Evolutionary conservation across 2,329 filamentous ascomycete species (phyloP).

Genomic region (Colletotrichum liaoningense): DNA sequence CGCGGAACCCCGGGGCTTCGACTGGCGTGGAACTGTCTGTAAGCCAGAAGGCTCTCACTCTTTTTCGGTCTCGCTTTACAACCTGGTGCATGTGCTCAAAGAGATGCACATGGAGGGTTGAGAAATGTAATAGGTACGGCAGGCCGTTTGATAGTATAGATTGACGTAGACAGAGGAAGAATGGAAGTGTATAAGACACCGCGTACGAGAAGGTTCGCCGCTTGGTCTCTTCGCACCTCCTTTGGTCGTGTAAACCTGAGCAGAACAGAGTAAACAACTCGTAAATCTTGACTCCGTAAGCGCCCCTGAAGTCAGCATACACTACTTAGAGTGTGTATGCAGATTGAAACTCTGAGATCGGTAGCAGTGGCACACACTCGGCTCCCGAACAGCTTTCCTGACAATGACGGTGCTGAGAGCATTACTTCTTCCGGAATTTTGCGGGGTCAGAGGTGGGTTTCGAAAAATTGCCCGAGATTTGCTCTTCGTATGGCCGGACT

Average conservation of each 20-base stretch:
- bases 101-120: neutral
- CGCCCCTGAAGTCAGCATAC: constrained; percentile 18
- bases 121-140: neutral
- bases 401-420: neutral
- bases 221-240: neutral
- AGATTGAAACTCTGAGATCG: constrained; percentile 6
- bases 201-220: neutral
- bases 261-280: neutral
- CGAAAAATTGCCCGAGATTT: constrained; percentile 26
- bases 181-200: neutral
- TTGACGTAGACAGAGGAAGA: neutral
- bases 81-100: neutral
- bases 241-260: neutral
- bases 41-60: neutral
- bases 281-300: neutral
- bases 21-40: neutral
- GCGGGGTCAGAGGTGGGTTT: constrained; percentile 1
- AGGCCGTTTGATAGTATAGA: neutral
- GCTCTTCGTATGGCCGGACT: constrained; percentile 19
- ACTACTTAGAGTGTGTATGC: neutral
- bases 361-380: neutral
- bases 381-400: constrained; percentile 1
- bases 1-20: too few relatives aligned
- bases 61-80: neutral
- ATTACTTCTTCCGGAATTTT: neutral